Conservation (phyloP, 2,329 filamentous ascomycete species). For the Samsoniella hepiali region DNA sequence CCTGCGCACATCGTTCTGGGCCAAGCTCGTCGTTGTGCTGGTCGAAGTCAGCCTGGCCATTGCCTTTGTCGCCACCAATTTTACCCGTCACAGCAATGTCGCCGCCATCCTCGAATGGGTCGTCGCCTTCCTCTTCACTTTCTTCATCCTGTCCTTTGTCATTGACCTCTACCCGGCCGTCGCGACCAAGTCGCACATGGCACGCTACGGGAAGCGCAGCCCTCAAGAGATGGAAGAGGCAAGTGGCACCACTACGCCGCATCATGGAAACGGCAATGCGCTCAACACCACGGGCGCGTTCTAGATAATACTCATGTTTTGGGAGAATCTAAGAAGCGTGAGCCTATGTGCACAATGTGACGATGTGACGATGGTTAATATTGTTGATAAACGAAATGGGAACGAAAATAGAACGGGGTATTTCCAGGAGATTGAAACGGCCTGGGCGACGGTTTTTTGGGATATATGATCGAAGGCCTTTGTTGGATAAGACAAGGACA, state of each 20-base stretch:
- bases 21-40: constrained; percentile 83
- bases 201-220: constrained; percentile 30
- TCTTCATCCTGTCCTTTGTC: constrained; percentile 83
- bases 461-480: background rate
- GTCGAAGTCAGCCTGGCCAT: constrained; percentile 71
- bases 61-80: constrained; percentile 63
- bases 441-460: background rate
- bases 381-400: background rate
- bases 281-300: constrained; percentile 2
- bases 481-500: background rate
- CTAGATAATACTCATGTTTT: background rate
- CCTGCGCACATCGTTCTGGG: constrained; percentile 76
- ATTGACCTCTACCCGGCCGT: constrained; percentile 82
- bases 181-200: constrained; percentile 45
- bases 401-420: background rate
- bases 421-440: background rate
- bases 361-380: background rate
- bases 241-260: background rate
- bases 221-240: constrained; percentile 26
- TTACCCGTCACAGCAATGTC: constrained; percentile 51
- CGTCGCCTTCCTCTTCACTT: constrained; percentile 79
- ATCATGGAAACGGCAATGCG: background rate
- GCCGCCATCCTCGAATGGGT: constrained; percentile 78
- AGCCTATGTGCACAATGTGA: background rate
- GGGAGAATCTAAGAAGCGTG: background rate